Conservation (phyloP, 306 rosid species). For the Echinosophora koreensis region DNA sequence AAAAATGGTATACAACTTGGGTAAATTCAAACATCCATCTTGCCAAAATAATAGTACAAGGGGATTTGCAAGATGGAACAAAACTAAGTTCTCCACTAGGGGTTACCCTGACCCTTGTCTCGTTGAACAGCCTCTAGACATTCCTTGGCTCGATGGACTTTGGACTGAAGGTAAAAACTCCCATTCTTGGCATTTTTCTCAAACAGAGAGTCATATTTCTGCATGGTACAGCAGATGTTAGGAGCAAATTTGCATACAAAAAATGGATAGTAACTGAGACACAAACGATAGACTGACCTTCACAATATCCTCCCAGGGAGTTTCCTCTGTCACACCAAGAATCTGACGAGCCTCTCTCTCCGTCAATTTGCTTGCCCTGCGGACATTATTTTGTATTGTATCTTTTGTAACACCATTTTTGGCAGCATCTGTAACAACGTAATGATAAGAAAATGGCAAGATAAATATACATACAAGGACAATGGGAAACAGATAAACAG, state of each 20-base stretch:
- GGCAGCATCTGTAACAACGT: constrained; percentile 49
- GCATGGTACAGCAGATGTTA: constrained; percentile 18
- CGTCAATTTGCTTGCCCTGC: constrained; percentile 71
- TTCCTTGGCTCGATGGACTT: constrained; percentile 93
- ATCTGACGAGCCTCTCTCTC: constrained; percentile 93
- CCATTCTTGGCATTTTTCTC: constrained; percentile 82
- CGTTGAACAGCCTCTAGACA: constrained; percentile 62
- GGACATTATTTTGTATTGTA: constrained; percentile 52
- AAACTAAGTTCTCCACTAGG: constrained; percentile 52
- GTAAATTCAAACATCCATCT: neutral
- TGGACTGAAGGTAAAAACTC: constrained; percentile 92
- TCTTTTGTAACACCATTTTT: constrained; percentile 55
- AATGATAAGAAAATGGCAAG: constrained; percentile 26
- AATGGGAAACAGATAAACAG: neutral
- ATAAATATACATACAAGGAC: neutral
- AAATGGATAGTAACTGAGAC: neutral
- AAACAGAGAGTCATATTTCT: constrained; percentile 79
- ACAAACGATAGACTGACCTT: constrained; percentile 57
- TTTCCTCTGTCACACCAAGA: constrained; percentile 77
- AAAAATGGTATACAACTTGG: constrained; percentile 1
- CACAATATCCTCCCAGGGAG: constrained; percentile 85
- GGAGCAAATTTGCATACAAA: neutral
- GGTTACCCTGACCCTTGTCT: constrained; percentile 57
- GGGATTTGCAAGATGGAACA: neutral
- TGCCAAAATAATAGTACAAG: constrained; percentile 3